phyloP scores from a whole-genome alignment of 139 green algal species.

The Chlamydomonas sphaeroides region DNA sequence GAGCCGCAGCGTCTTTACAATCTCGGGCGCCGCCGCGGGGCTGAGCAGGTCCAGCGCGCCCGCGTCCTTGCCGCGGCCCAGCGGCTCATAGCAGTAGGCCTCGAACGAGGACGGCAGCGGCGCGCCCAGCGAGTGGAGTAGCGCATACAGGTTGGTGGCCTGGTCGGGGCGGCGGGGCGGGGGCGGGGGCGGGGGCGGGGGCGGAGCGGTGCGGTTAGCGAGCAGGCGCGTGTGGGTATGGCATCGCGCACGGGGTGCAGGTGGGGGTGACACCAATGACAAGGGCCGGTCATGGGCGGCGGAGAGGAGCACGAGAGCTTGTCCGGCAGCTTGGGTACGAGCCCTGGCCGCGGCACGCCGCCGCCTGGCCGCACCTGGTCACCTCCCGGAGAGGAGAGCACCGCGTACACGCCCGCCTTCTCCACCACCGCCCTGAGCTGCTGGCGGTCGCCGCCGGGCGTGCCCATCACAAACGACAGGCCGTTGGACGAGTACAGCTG shows the following conservation, averaged over 20 bases:
- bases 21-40: neutral
- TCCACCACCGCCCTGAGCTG: conserved; percentile 68
- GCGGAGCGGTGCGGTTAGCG: neutral
- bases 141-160: conserved; percentile 2
- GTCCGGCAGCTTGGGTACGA: too few species aligned
- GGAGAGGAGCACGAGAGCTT: too few species aligned
- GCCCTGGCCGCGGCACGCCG: too few species aligned
- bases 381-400: conserved; percentile 92
- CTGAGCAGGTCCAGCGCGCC: conserved; percentile 18
- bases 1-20: neutral
- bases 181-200: neutral
- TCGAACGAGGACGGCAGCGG: conserved; percentile 9
- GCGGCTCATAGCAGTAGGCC: conserved; percentile 3
- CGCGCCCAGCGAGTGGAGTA: conserved; percentile 8
- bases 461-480: conserved; percentile 96
- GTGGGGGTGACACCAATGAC: too few species aligned
- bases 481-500: conserved; percentile 21
- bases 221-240: neutral
- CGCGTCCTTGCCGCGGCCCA: neutral
- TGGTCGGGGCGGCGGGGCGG: neutral
- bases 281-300: too few species aligned
- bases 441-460: conserved; percentile 86
- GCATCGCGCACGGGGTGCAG: too few species aligned
- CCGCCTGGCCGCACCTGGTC: conserved; percentile 83
- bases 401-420: conserved; percentile 72